A percentile compares a stretch with the other conserved stretches of the same genome.
Conservation (phyloP, 2,329 filamentous ascomycete species). For the Cadophora malorum region DNA sequence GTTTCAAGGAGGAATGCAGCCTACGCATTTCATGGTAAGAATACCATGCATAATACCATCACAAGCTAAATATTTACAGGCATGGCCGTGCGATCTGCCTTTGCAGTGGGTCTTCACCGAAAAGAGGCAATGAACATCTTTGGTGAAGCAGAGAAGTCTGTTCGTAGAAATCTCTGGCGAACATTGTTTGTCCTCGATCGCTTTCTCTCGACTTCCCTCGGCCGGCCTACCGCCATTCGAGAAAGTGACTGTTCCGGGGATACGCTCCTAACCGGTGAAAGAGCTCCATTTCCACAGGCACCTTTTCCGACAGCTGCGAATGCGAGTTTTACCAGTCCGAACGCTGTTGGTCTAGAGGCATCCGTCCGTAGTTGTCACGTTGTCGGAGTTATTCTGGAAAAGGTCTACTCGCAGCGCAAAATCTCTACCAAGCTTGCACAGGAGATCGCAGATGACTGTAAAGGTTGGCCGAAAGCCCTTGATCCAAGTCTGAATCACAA, state of each 20-base stretch:
- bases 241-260: conserved; percentile 66
- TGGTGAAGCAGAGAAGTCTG: conserved; percentile 51
- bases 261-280: conserved; percentile 45
- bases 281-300: conserved; percentile 34
- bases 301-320: conserved; percentile 31
- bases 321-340: conserved; percentile 42
- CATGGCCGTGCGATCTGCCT: conserved; percentile 68
- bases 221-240: conserved; percentile 65
- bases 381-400: conserved; percentile 63
- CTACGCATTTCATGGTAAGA: conserved; percentile 64
- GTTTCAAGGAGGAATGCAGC: conserved; percentile 68
- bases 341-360: conserved; percentile 56
- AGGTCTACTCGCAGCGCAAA: conserved; percentile 64
- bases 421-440: conserved; percentile 64
- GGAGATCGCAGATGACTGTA: conserved; percentile 61
- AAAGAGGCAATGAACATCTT: conserved; percentile 65
- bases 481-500: conserved; percentile 57
- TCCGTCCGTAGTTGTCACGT: conserved; percentile 63
- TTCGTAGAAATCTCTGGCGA: conserved; percentile 66
- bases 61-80: conserved; percentile 48
- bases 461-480: conserved; percentile 57
- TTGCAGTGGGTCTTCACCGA: conserved; percentile 66
- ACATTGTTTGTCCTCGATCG: conserved; percentile 70
- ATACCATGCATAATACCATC: not conserved
- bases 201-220: conserved; percentile 67